Base-by-base conservation (phyloP, 2,329 filamentous ascomycete genomes). In the Elsinoe perseae region DNA sequence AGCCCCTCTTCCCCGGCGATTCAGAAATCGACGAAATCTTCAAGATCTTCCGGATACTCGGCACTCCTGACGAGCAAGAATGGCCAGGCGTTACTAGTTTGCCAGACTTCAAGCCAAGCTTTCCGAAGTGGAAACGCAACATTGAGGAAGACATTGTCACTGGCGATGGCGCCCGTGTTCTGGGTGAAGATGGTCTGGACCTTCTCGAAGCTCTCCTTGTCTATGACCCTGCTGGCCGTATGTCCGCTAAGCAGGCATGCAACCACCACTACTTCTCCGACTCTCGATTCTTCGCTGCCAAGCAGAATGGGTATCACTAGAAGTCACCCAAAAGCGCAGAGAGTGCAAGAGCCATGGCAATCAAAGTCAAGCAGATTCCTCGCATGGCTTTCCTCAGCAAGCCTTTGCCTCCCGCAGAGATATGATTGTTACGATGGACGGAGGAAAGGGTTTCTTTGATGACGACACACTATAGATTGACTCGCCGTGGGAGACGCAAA, bases 81-180 rank as follows among this genome's bases (percentile, higher is more conserved):
- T 95, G 90, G 90, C 90, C 90, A 28, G 90, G 90, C 59, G 89
- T 95, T 58, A 93, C 89, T n/a, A 90, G 87, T 6, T 95, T 95
- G 75, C 90, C 90, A 40, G 91, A 95, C 72, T 95, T 90, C 79
- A 95, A 95, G 73, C 71, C 86, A 25, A 91, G 87, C 2, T 95
- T 95, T 73, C 90, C 90, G 62, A 95, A 95, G 74, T 95, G 90
- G 90, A 79, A 80, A 64, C 83, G 88, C 57, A 85, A 90, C 66
- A 77, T 80, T 58, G 77, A 80, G 21, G 76, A 77, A 50, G 74
- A 81, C 25, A 77, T 93, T 32, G 87, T 90, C 65, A 80, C 81
- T 42, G 85, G 79, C 55, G 69, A 70, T 25, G 69, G 65, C n/a
- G 59, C 64, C 32, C 66, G 66, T 59, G 61, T 69, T 9, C 80